Percentiles rank a stretch among this genome's conserved stretches.
These are phyloP conservation scores for Metschnikowia santaceciliae DNA, from an alignment of 805 yeast species.

Conservation along the genomic window DNA sequence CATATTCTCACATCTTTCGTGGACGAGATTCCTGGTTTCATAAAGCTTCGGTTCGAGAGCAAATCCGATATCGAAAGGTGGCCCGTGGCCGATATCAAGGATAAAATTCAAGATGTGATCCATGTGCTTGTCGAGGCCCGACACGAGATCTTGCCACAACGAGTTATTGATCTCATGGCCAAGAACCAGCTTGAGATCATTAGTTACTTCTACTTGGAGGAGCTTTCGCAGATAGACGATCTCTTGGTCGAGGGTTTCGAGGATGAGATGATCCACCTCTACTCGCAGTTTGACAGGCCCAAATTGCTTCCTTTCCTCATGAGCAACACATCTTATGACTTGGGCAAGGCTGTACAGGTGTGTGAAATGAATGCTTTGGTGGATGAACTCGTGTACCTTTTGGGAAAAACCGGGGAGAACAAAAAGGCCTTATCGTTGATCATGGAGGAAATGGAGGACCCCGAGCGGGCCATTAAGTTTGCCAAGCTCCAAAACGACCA, in stretches of 20 bases:
- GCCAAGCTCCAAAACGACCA: slow-evolving; percentile 63
- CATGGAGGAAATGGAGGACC: slow-evolving; percentile 72
- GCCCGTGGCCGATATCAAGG: slow-evolving; percentile 39
- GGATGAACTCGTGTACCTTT: slow-evolving; percentile 74
- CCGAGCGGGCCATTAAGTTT: slow-evolving; percentile 75
- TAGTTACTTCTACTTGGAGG: slow-evolving; percentile 62
- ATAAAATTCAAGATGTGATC: slow-evolving; percentile 42
- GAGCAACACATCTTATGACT: slow-evolving; percentile 57
- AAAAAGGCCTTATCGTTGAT: slow-evolving; percentile 72
- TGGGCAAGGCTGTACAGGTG: slow-evolving; percentile 63
- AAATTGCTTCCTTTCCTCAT: slow-evolving; percentile 60
- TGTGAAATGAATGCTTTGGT: slow-evolving; percentile 53
- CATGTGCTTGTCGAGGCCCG: slow-evolving; percentile 57
- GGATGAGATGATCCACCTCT: slow-evolving; percentile 61
- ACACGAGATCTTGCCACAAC: slow-evolving; percentile 57
- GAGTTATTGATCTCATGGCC: slow-evolving; percentile 47
- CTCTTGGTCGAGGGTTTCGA: slow-evolving; percentile 55
- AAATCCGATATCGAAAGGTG: slow-evolving; percentile 34
- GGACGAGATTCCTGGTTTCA: slow-evolving; percentile 48
- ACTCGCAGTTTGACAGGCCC: slow-evolving; percentile 55
- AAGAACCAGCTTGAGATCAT: slow-evolving; percentile 43
- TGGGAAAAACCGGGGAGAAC: slow-evolving; percentile 80
- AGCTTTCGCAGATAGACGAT: slow-evolving; percentile 54
- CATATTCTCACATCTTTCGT: slow-evolving; percentile 57
- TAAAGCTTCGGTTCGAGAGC: slow-evolving; percentile 37